These are phyloP conservation scores for Helianthus annuus DNA, from an alignment of 129 eudicot species.

Conservation along the genomic window HanXRQr2.0-SUNRISE NC_035449.2:1291125-1291624, in stretches of 20 bases:
- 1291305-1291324: constrained; percentile 17
- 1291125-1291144: neutral
- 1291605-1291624: constrained; percentile 86
- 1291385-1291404: neutral
- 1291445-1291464: constrained; percentile 85
- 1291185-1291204: neutral
- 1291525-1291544: constrained; percentile 97
- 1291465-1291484: constrained; percentile 97
- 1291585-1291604: constrained; percentile 89
- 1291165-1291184: no score
- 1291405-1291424: constrained; percentile 8
- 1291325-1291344: neutral
- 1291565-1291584: constrained; percentile 88
- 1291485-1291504: constrained; percentile 81
- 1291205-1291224: neutral
- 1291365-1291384: neutral
- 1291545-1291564: constrained; percentile 98
- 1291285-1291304: neutral
- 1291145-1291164: no score
- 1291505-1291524: constrained; percentile 66
- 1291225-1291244: neutral
- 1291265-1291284: neutral
- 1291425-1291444: constrained; percentile 58
- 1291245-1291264: neutral
- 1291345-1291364: neutral